Evolutionary conservation across 768 basidiomycete species (phyloP), one percentile per base, ranked within the genome.

Genomic region (Termitomyces sp.): DNA sequence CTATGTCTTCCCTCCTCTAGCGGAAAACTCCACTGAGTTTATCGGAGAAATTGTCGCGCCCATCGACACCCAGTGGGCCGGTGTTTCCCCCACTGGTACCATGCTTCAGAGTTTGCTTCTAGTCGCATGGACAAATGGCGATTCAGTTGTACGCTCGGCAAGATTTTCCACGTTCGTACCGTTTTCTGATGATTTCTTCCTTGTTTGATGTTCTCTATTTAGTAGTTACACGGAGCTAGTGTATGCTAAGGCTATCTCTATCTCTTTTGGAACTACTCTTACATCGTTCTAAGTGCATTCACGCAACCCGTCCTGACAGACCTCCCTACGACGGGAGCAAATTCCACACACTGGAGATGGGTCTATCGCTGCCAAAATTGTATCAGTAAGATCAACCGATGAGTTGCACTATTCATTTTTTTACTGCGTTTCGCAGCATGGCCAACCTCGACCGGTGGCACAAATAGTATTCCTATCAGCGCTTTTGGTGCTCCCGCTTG

Each of bases 281-380:
- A 41, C 38, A 26, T 42, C 38, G 45, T 19, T 10, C 4, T 57
- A 77, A 57, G 78, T 17, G 72, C 69, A 35, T 75, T 82, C 64
- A 54, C 67, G 15, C 82, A 82, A 1, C 82, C 83, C 0, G 70
- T 73, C 17, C 68, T 86, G 46, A 85, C 83, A 2, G 75, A 75
- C 47, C 68, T 84, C 10, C 77, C 78, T 3, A 72, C 74, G 6
- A 76, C 78, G 15, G 74, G 68, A 54, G 75, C 84, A 23, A 84
- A 84, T 60, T 66, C 81, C 0, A 85, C 83, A 1, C 81, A 84
- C 60, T 85, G 83, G 83, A 84, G 83, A 59, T 85, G 81, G 78
- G 82, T 85, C 3, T 86, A 78, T 70, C 75, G 82, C 17, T 86
- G 85, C 75, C 80, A 84, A 62, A 80, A 84, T 66, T 86, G 85